Conservation (phyloP, 805 yeast genomes). For the Myxozyma neglecta region DNA sequence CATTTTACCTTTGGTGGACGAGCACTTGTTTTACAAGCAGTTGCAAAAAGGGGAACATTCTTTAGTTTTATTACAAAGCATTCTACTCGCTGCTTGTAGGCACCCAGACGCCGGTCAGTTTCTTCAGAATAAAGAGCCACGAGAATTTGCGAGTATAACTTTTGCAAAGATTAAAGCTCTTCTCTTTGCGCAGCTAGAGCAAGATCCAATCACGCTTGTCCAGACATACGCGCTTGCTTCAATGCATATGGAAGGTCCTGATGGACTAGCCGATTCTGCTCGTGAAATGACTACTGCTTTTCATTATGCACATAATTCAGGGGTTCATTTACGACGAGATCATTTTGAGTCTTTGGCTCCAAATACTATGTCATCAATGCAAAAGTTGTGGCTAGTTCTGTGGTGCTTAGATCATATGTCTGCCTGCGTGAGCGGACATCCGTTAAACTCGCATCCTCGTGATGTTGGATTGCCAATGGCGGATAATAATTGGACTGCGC, state of each 20-base stretch:
- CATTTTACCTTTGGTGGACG: slow-evolving; percentile 46
- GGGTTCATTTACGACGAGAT: slow-evolving; percentile 43
- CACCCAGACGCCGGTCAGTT: slow-evolving; percentile 42
- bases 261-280: slow-evolving; percentile 32
- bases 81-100: slow-evolving; percentile 45
- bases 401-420: slow-evolving; percentile 45
- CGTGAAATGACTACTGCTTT: slow-evolving; percentile 41
- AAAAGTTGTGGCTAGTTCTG: slow-evolving; percentile 43
- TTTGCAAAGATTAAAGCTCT: slow-evolving; percentile 42
- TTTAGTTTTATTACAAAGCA: slow-evolving; percentile 45
- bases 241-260: slow-evolving; percentile 44
- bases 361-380: slow-evolving; percentile 25
- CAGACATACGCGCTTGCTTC: slow-evolving; percentile 43
- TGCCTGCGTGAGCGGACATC: slow-evolving; percentile 44
- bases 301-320: slow-evolving; percentile 44
- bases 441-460: slow-evolving; percentile 42
- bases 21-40: slow-evolving; percentile 43
- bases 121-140: slow-evolving; percentile 37
- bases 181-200: slow-evolving; percentile 43
- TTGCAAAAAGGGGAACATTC: slow-evolving; percentile 41
- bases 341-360: slow-evolving; percentile 18
- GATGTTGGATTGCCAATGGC: slow-evolving; percentile 41
- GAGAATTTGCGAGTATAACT: slow-evolving; percentile 38
- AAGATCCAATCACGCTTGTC: slow-evolving; percentile 42
- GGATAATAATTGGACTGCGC: slow-evolving; percentile 33